These are phyloP conservation scores for Exophiala spinifera DNA, from an alignment of 2,329 filamentous ascomycete species.

Conservation along the genomic window DNA sequence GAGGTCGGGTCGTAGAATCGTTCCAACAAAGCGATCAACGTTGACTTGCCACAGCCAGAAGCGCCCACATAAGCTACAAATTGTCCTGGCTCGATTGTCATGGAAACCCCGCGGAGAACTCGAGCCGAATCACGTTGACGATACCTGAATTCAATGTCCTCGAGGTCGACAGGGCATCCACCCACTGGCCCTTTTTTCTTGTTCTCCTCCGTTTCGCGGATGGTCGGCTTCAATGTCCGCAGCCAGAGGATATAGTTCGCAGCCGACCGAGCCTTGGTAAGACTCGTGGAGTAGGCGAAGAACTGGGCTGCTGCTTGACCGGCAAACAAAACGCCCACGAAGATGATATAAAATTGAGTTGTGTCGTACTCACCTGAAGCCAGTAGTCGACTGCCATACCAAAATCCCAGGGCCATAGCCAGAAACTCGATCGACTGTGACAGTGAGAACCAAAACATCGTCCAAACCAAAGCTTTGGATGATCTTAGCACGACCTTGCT, in stretches of 20 bases:
- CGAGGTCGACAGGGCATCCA: conserved; percentile 44
- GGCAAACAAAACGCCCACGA: conserved; percentile 42
- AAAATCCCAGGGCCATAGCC: conserved; percentile 39
- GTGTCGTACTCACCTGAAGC: conserved; percentile 44
- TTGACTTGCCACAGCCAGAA: conserved; percentile 63
- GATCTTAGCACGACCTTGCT: conserved; percentile 27
- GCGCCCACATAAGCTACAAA: conserved; percentile 57
- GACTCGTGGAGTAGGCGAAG: conserved; percentile 39
- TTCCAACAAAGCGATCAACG: conserved; percentile 60
- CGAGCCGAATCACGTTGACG: conserved; percentile 29
- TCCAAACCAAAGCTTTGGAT: conserved; percentile 28
- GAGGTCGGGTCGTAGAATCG: conserved; percentile 67
- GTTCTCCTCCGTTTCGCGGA: conserved; percentile 45
- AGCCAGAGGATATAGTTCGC: conserved; percentile 54
- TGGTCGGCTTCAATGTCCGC: conserved; percentile 40
- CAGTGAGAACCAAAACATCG: conserved; percentile 33
- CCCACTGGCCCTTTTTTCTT: conserved; percentile 35
- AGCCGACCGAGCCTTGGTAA: conserved; percentile 51
- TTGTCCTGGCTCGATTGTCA: conserved; percentile 46
- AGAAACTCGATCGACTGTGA: conserved; percentile 35
- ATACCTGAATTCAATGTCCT: conserved; percentile 43
- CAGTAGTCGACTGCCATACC: conserved; percentile 64
- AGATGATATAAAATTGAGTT: conserved; percentile 44
- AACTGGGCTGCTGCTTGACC: conserved; percentile 32
- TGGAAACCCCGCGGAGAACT: conserved; percentile 33